A percentile compares a stretch with the other conserved stretches of the same genome.
These are phyloP conservation scores for Actinidia polygama DNA, from an alignment of 179 eudicot species.

Conservation along the genomic window DNA sequence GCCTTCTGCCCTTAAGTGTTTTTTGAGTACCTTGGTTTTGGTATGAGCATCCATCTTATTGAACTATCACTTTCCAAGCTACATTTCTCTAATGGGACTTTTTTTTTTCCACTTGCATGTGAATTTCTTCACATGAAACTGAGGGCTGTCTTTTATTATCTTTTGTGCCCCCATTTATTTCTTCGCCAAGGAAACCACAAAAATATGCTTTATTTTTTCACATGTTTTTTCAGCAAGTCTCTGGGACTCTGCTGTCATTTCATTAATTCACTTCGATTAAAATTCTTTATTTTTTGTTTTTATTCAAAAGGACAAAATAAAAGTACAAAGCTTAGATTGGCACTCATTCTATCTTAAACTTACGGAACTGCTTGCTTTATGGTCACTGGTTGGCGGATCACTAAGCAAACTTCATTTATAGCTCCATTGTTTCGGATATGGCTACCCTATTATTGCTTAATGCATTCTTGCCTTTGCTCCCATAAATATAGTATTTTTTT, in stretches of 20 bases:
- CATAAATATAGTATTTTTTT: neutral
- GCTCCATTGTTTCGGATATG: neutral
- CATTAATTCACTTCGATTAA: neutral
- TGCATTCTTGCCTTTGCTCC: neutral
- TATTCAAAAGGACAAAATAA: neutral
- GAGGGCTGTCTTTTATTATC: neutral
- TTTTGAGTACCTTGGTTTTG: neutral
- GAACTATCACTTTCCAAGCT: slow-evolving; percentile 7
- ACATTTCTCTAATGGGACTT: neutral
- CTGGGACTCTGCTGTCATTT: neutral
- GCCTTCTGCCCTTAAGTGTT: neutral
- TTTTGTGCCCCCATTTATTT: neutral
- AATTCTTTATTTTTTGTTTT: neutral
- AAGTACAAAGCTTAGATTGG: neutral
- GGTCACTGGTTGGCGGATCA: neutral
- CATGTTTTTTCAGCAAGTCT: neutral
- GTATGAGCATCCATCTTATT: neutral
- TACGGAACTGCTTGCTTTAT: neutral
- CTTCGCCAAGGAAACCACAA: neutral
- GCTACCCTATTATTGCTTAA: neutral
- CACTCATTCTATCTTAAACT: neutral
- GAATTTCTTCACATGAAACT: neutral
- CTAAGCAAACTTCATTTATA: neutral
- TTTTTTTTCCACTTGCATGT: neutral
- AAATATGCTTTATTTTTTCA: neutral